Evolutionary conservation across 192 early-diverging fungal genomes (phyloP).

Genomic region (Umbelopsis isabellina): DNA sequence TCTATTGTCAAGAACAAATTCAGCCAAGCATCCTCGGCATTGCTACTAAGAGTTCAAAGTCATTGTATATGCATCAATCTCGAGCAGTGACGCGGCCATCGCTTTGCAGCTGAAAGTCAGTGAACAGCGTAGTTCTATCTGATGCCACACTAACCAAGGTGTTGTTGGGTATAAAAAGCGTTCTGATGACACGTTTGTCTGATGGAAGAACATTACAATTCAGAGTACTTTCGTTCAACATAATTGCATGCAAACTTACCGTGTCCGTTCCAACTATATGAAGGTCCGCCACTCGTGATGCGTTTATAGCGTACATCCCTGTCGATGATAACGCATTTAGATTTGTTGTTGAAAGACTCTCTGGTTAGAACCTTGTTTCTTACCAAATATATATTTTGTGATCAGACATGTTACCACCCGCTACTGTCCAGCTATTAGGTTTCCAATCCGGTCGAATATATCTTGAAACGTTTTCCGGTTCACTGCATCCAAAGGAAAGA

Average conservation of each 20-base stretch:
- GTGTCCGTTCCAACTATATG: slow-evolving; percentile 11
- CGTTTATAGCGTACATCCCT: slow-evolving; percentile 10
- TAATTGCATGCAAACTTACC: neutral
- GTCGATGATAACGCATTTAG: neutral
- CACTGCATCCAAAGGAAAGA: neutral
- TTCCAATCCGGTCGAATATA: slow-evolving; percentile 14
- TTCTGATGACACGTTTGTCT: neutral
- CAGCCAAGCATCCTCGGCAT: too few species aligned
- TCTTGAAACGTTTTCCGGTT: neutral
- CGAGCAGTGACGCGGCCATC: neutral
- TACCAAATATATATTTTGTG: slow-evolving; percentile 16
- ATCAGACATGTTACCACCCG: neutral
- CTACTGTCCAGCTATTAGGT: slow-evolving; percentile 8
- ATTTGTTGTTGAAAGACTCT: neutral
- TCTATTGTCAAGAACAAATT: too few species aligned
- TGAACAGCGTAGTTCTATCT: neutral
- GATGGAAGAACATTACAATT: neutral
- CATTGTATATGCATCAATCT: neutral
- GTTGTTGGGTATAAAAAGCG: slow-evolving; percentile 2
- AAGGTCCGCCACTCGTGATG: slow-evolving; percentile 1
- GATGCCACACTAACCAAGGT: slow-evolving; percentile 1
- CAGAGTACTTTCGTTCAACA: too few species aligned
- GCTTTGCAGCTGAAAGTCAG: neutral
- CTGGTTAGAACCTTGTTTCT: neutral
- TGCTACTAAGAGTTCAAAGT: too few species aligned